A percentile compares a stretch with the other conserved stretches of the same genome.
Evolutionary conservation across 1,139 yeast species (phyloP).

Genomic region (Lodderomyces jiufengensis): DNA sequence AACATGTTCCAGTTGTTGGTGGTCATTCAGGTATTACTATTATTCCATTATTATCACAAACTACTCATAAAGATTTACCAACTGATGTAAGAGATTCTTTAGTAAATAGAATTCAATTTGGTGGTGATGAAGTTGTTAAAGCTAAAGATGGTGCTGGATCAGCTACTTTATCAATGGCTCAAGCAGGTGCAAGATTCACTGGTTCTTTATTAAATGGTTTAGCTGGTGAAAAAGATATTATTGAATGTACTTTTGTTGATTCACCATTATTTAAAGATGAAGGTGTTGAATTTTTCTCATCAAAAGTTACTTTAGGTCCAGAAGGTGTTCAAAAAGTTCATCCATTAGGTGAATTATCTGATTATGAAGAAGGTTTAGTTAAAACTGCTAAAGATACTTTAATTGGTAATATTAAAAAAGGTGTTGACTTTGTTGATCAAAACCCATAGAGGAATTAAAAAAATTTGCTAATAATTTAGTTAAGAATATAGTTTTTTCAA

Average conservation of each 20-base stretch:
- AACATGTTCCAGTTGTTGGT: slow-evolving; percentile 82
- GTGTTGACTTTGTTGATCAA: slow-evolving; percentile 52
- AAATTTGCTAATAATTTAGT: too few species aligned
- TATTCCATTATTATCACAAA: slow-evolving; percentile 79
- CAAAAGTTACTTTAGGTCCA: slow-evolving; percentile 58
- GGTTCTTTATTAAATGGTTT: slow-evolving; percentile 57
- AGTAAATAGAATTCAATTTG: slow-evolving; percentile 87
- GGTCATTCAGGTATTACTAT: slow-evolving; percentile 97
- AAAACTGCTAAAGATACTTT: slow-evolving; percentile 54
- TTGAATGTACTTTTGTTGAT: slow-evolving; percentile 53
- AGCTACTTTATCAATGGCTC: slow-evolving; percentile 95
- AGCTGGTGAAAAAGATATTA: slow-evolving; percentile 46
- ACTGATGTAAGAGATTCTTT: slow-evolving; percentile 62
- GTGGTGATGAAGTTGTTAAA: slow-evolving; percentile 95
- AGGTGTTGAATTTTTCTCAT: slow-evolving; percentile 58
- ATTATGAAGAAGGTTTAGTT: slow-evolving; percentile 57
- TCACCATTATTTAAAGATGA: slow-evolving; percentile 45
- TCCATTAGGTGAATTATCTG: slow-evolving; percentile 51
- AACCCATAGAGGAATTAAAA: slow-evolving; percentile 35
- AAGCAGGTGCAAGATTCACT: slow-evolving; percentile 84
- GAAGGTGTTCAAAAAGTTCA: slow-evolving; percentile 59
- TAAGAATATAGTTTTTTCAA: too few species aligned
- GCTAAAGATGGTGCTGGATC: slow-evolving; percentile 96
- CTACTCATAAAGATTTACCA: slow-evolving; percentile 47
- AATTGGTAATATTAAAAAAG: slow-evolving; percentile 55